Base-by-base conservation (phyloP, 345 rosid species). In the Linum trigynum region DNA sequence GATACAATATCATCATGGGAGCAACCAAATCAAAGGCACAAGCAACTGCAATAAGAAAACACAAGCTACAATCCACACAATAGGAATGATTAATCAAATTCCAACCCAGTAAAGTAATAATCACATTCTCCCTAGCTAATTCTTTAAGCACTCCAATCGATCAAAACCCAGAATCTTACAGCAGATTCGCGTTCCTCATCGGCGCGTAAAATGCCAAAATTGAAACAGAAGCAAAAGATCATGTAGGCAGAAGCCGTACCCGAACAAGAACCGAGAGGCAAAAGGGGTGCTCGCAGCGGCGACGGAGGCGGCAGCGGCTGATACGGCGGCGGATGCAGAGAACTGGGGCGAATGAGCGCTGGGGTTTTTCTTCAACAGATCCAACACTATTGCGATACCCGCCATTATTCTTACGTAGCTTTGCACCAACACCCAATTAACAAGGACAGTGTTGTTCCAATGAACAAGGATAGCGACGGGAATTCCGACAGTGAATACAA, bases 371-470 rank as follows among this genome's bases (percentile, higher is more conserved):
- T 81, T 75, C 60, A 83, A 70, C 57, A 90, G 88, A 85, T 94
- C 99, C 67, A 87, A 75, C 39, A 86, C 68, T 71, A 90, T 60
- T 9, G 95, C 85, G 70, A 88, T 79, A 72, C 97, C 97, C 76
- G 88, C 89, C 99, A 94, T 94, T 67, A 23, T 35, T 57, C 11
- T 17, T 5, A 12, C 53, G 7, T 9, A 4, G 6, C 45, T 41
- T 8, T 41, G 9, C 45, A 8, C 5, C 45, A 41, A 41, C 9
- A 41, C 45, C 45, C 45, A 41, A 41, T 9, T 15, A 48, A 9
- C 53, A 48, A 4, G 14, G 6, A 48, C 53, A 48, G 32, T 23
- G 32, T 23, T 23, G 32, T 23, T 23, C 32, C 32, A 23, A 23
- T 23, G 32, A 23, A 23, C 32, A 23, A 23, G 32, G 32, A 23